Evolutionary conservation across 306 rosid genomes (phyloP), one percentile per base, ranked within the genome.

Genomic region (Abrus pulchellus): DNA sequence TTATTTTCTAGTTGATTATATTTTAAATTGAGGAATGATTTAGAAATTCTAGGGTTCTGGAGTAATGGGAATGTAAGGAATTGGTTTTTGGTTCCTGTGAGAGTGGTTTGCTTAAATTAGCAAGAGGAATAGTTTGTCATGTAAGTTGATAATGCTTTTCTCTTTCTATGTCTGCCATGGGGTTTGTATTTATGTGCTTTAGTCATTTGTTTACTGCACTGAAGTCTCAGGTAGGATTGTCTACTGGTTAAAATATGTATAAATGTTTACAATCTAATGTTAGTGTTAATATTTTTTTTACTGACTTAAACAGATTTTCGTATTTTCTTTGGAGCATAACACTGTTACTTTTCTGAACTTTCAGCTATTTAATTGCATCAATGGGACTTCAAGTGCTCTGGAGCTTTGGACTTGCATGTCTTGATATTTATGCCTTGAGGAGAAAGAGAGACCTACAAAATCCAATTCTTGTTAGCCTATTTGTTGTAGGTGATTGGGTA

Each of bases 401-500:
- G 98, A 95, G 99, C 89, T 87, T 93, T 75, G 98, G 97, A 79
- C 99, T 94, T 86, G 97, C 97, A 68, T 90, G 97, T 77, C 99
- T 94, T 85, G 99, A 94, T 86, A 78, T 90, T 57, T 94, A 89
- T 85, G 97, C 97, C 72, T 87, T 94, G 88, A 91, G 89, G 82
- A 89, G 86, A 83, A 93, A 90, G 85, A 89, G 94, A 78, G 94
- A 91, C 89, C 90, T 94, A 62, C 95, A 89, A 70, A 94, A 91
- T 89, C 94, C 95, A 48, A 88, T 94, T 79, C 90, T 94, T 81
- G 94, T 94, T 84, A 94, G 97, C 93, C 87, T 94, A 68, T 91
- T 94, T 86, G 97, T 91, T 66, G 97, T 94, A 2, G 99, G 99
- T 49, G 99, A 94, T 80, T 93, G 99, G 99, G 99, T 94, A 94